Conservation (phyloP, 164 flowering plant genomes). For the Protea cynaroides region DNA sequence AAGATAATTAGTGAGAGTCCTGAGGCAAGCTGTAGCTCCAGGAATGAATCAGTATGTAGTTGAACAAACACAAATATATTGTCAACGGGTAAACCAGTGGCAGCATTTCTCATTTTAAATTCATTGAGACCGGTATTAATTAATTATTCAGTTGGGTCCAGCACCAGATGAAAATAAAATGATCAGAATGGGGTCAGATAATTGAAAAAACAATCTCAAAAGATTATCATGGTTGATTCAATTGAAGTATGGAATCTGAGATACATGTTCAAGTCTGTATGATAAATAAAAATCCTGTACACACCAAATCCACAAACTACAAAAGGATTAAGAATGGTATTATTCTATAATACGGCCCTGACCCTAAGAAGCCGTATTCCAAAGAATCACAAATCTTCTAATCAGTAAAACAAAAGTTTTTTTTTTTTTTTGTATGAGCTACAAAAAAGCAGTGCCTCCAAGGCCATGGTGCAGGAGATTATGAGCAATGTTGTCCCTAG, state of each 20-base stretch:
- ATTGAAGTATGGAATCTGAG: not conserved
- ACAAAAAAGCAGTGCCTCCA: conserved; percentile 47
- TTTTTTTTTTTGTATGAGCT: not conserved
- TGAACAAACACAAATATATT: too few relatives aligned
- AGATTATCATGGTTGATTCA: not conserved
- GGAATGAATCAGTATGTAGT: too few relatives aligned
- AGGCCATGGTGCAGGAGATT: conserved; percentile 67
- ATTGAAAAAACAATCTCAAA: too few relatives aligned
- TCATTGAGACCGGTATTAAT: too few relatives aligned
- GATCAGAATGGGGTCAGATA: too few relatives aligned
- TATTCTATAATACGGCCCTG: not conserved
- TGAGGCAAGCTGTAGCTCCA: too few relatives aligned
- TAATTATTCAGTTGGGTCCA: too few relatives aligned
- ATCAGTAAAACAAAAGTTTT: too few relatives aligned
- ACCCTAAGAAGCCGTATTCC: not conserved
- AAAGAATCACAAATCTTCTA: conserved; percentile 15
- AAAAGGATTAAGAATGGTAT: not conserved
- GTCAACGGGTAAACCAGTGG: too few relatives aligned
- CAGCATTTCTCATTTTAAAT: too few relatives aligned
- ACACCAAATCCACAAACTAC: not conserved
- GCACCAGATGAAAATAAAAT: too few relatives aligned
- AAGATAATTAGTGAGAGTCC: too few relatives aligned
- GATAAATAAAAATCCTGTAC: conserved; percentile 1
- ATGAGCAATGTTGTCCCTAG: conserved; percentile 73
- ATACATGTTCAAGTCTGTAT: not conserved